Evolutionary conservation across 495 filamentous ascomycete species (phyloP), one percentile per base, ranked within the genome.

Genomic region (Pyrenopolyporus hunteri): DNA sequence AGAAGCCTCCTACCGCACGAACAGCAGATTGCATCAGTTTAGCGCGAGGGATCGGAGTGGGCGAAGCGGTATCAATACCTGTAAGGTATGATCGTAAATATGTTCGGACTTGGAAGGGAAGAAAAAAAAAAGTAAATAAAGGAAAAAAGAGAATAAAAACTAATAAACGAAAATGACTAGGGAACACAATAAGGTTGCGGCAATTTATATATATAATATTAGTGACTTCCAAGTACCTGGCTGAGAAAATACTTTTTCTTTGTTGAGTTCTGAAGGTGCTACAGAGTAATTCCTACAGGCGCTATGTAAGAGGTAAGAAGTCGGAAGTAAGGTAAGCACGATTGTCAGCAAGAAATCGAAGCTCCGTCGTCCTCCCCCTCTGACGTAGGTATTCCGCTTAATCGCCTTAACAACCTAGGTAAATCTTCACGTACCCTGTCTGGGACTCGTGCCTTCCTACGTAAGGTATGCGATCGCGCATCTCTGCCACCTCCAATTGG

Each of bases 341-440:
- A 2, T 42, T 55, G 56, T 59, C 56, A 66, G 63, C 63, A 66
- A 20, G 63, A 46, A 60, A 60, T 60, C 22, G 56, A 43, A 60
- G 51, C 46, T 60, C 62, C 50, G 45, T 35, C 10, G 55, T 47
- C 50, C 46, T 48, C 47, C 22, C 47, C 22, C 56, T 66, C 57
- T 66, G 63, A 60, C 63, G 57, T 40, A 40, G 16, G 37, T 66
- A 60, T 47, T 46, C 44, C 48, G 28, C 35, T 40, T 22, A n/a
- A 42, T 13, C 51, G 25, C 39, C 59, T 52, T 43, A 43, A 22
- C 39, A 22, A 29, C 26, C 26, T 29, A 29, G 5, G 26, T 29
- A 29, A 29, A 25, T 43, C 7, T 43, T 11, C n/a, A 11, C 22
- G 40, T 44, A 44, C 40, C 40, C 22, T n/a, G 8, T n/a, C n/a